phyloP scores from a whole-genome alignment of 805 yeast genomes.

The Cyberlindnera japonica region DNA sequence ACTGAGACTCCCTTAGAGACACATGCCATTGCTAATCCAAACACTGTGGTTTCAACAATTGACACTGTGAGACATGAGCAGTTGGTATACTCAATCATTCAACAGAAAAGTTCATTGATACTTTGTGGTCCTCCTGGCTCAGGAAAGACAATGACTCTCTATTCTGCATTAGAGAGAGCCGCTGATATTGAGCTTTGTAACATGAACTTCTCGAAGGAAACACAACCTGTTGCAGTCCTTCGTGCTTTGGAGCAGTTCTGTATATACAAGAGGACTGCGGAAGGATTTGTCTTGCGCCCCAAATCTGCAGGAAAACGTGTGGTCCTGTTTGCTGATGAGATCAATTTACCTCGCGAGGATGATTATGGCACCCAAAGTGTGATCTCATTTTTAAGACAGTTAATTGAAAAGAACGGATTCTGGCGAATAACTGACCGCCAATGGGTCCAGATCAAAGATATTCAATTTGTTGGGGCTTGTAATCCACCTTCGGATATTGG shows the following conservation, averaged over 20 bases:
- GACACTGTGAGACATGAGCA: constrained; percentile 72
- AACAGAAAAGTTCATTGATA: constrained; percentile 56
- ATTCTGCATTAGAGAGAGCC: constrained; percentile 59
- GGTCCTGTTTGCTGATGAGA: constrained; percentile 87
- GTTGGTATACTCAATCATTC: constrained; percentile 52
- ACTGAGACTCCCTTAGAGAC: constrained; percentile 37
- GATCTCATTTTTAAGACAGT: constrained; percentile 67
- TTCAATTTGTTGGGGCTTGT: constrained; percentile 94
- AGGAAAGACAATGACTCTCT: constrained; percentile 90
- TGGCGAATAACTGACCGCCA: constrained; percentile 57
- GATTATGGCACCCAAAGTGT: constrained; percentile 69
- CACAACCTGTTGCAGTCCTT: constrained; percentile 58
- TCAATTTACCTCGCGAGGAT: constrained; percentile 76
- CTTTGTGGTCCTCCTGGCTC: constrained; percentile 97
- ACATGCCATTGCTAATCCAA: constrained; percentile 50
- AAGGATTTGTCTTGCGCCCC: constrained; percentile 58
- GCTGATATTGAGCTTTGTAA: constrained; percentile 58
- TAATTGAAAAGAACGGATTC: constrained; percentile 72
- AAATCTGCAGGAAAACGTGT: constrained; percentile 60
- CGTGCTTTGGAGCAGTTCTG: constrained; percentile 72
- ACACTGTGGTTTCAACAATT: constrained; percentile 68
- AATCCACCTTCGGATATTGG: constrained; percentile 86
- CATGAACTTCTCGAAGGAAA: constrained; percentile 80
- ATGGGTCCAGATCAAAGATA: constrained; percentile 63
- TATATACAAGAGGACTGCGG: constrained; percentile 46